Conservation (phyloP, 495 filamentous ascomycete genomes). For the Stereocaulon alpinum region DNA sequence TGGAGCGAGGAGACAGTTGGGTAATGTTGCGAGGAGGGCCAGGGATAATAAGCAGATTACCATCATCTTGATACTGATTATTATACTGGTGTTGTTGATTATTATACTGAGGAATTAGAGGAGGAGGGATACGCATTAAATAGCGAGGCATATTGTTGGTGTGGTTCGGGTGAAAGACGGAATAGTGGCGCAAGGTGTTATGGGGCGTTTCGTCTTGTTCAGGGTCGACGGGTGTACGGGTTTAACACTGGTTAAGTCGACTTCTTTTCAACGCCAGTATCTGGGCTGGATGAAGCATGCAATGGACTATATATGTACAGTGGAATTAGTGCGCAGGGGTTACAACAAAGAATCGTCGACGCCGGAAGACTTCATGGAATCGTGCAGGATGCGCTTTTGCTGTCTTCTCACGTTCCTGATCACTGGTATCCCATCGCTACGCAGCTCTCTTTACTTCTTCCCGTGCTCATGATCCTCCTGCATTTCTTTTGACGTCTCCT, state of each 20-base stretch:
- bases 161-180: background rate
- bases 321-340: background rate
- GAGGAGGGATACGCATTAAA: background rate
- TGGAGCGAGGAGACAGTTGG: conserved; percentile 59
- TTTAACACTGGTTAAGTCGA: background rate
- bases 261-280: background rate
- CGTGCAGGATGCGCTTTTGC: background rate
- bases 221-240: too few species aligned
- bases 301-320: background rate
- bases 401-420: background rate
- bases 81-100: conserved; percentile 69
- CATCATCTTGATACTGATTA: conserved; percentile 64
- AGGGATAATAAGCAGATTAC: conserved; percentile 73
- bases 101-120: conserved; percentile 56
- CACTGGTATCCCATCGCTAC: background rate
- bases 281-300: background rate
- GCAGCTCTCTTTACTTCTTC: conserved; percentile 10
- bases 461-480: conserved; percentile 17
- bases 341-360: background rate
- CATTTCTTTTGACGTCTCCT: conserved; percentile 31
- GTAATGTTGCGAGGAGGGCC: conserved; percentile 58
- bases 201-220: background rate
- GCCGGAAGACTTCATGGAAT: background rate
- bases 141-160: background rate
- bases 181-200: background rate